phyloP scores from a whole-genome alignment of 352 stramenopile species.

The Phytophthora sp. region DNA sequence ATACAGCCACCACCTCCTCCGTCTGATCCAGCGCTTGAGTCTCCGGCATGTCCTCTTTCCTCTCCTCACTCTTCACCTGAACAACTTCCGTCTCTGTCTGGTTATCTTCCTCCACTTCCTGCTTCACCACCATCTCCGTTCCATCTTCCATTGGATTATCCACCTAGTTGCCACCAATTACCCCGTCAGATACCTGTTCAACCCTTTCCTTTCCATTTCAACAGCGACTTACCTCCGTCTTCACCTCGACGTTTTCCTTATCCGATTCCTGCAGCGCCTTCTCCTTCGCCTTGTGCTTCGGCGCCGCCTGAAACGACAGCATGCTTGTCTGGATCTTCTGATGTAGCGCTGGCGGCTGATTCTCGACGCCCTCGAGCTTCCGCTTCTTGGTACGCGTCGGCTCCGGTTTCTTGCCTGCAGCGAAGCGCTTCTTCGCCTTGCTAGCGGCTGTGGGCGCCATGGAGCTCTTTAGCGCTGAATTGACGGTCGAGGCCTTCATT shows the following conservation, averaged over 20 bases:
- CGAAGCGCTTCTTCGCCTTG: slow-evolving; percentile 38
- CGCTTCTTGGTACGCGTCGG: slow-evolving; percentile 46
- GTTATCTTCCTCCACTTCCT: slow-evolving; percentile 14
- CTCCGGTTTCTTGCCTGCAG: slow-evolving; percentile 38
- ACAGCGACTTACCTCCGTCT: slow-evolving; percentile 18
- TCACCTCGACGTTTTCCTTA: slow-evolving; percentile 23
- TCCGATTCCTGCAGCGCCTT: not conserved
- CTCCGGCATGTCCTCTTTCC: slow-evolving; percentile 32
- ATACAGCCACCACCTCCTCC: slow-evolving; percentile 5
- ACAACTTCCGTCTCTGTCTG: slow-evolving; percentile 4
- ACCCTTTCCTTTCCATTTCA: slow-evolving; percentile 10
- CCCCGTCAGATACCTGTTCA: slow-evolving; percentile 1
- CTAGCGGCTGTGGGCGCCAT: slow-evolving; percentile 23
- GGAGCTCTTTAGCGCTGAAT: slow-evolving; percentile 36
- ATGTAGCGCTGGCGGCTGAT: slow-evolving; percentile 25
- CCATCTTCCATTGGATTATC: slow-evolving; percentile 16
- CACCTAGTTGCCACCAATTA: slow-evolving; percentile 8
- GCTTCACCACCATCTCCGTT: slow-evolving; percentile 2
- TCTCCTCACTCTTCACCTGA: slow-evolving; percentile 15
- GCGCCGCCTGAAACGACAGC: slow-evolving; percentile 63
- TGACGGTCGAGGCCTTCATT: slow-evolving; percentile 26
- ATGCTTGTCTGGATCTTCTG: slow-evolving; percentile 76
- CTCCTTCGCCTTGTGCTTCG: slow-evolving; percentile 24
- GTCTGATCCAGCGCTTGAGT: slow-evolving; percentile 8
- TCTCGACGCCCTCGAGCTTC: slow-evolving; percentile 51